Conservation (phyloP, 352 stramenopile genomes). For the Phytophthora kernoviae region DNA sequence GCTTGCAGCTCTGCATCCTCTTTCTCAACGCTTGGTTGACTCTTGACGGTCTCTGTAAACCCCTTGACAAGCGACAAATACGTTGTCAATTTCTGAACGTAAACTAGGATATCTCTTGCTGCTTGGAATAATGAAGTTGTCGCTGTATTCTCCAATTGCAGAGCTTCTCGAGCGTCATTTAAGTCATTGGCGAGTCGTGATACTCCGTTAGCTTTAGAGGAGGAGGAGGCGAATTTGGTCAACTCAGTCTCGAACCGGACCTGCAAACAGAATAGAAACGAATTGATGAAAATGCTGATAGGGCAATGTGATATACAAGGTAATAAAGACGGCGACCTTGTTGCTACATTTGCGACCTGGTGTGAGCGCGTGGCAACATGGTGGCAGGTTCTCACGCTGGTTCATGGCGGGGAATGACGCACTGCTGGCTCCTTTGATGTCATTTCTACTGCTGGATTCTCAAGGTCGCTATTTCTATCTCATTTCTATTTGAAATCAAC, state of each 20-base stretch:
- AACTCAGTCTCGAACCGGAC: constrained; percentile 53
- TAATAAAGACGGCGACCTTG: constrained; percentile 24
- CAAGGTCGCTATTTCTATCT: too few species aligned
- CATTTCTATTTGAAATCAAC: too few species aligned
- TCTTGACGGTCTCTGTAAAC: constrained; percentile 33
- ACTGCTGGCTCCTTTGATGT: not conserved
- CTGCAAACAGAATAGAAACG: constrained; percentile 14
- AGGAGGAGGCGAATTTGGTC: constrained; percentile 34
- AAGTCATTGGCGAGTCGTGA: constrained; percentile 47
- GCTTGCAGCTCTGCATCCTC: constrained; percentile 1
- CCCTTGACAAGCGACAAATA: constrained; percentile 70
- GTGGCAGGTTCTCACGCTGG: constrained; percentile 47
- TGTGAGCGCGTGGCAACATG: constrained; percentile 58
- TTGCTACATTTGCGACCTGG: constrained; percentile 40
- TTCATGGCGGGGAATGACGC: constrained; percentile 19
- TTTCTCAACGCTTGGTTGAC: not conserved
- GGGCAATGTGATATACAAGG: not conserved
- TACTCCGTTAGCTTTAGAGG: constrained; percentile 33
- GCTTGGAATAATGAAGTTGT: constrained; percentile 18
- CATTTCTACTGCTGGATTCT: too few species aligned
- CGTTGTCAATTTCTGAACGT: constrained; percentile 34
- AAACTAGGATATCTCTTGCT: constrained; percentile 26
- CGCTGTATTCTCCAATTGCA: constrained; percentile 28
- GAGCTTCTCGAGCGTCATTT: constrained; percentile 36
- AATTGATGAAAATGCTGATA: not conserved